Base-by-base conservation (phyloP, 2,329 filamentous ascomycete species). In the Penicillium sp. region DNA sequence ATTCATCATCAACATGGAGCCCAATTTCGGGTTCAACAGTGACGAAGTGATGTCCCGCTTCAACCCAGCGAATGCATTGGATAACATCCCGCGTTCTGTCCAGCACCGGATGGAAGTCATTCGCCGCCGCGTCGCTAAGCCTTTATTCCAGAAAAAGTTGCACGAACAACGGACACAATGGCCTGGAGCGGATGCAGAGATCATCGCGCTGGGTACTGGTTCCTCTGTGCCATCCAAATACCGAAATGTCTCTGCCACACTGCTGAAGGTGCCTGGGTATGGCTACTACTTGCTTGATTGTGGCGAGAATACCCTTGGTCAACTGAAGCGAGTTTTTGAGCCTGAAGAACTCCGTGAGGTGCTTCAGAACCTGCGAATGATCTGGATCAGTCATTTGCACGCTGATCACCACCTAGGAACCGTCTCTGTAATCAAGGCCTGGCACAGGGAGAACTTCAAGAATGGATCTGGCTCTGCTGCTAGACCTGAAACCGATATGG, bases 311-410 rank as follows among this genome's bases (percentile, higher is more conserved):
- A 97, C 94, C 0, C 78, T 97, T 9, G 93, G 93, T 12, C 93
- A 97, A 72, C 78, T 99, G 39, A 86, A 85, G 57, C 89, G 94
- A 50, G 81, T 90, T 0, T 93, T 89, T 67, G 81, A 83, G 6
- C 78, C 81, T 0, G 81, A 86, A 5, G 83, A 90, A 62, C 78
- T 93, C 4, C 79, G 79, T 29, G 81, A 87, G n/a, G 81, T 96
- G 13, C 79, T 99, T n/a, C 82, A 80, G 58, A 87, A 96, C 61
- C 80, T 99, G 43, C 88, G 87, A 53, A 85, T 86, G 65, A 88
- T 99, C 61, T 96, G 91, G 86, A 94, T 99, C 75, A 96, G 91
- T 73, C 94, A 99, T 77, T 80, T 96, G 61, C 94, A 99, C 74
- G 94, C 94, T 5, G 94, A 99, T 76, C 94, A 99, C 75, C 94